phyloP scores from a whole-genome alignment of 2,329 filamentous ascomycete genomes.

The Fusarium algeriense region DNA sequence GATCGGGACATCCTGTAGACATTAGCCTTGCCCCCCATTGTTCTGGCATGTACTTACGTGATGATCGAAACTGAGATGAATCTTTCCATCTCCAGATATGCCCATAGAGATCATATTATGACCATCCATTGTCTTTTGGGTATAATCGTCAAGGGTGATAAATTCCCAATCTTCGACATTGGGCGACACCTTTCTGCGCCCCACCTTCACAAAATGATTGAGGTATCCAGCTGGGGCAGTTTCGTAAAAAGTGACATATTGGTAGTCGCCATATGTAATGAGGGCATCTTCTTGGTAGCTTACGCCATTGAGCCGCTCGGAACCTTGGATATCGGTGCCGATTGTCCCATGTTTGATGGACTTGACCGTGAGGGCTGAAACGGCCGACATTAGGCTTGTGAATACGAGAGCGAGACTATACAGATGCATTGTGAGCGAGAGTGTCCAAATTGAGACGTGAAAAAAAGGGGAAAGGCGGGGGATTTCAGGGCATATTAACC shows the following conservation, averaged over 20 bases:
- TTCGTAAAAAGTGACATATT: slow-evolving; percentile 37
- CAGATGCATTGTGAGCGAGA: slow-evolving; percentile 5
- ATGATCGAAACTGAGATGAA: slow-evolving; percentile 37
- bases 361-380: slow-evolving; percentile 18
- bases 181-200: slow-evolving; percentile 14
- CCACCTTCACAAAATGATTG: slow-evolving; percentile 28
- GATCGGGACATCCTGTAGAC: slow-evolving; percentile 24
- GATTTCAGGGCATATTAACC: not conserved
- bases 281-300: slow-evolving; percentile 37
- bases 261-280: slow-evolving; percentile 31
- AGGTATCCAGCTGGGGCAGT: slow-evolving; percentile 23
- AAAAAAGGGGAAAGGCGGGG: rapidly evolving
- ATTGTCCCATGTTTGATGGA: slow-evolving; percentile 30
- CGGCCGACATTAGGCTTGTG: slow-evolving; percentile 1
- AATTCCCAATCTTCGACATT: slow-evolving; percentile 25
- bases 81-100: slow-evolving; percentile 35
- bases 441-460: too few species aligned
- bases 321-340: slow-evolving; percentile 31
- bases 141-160: slow-evolving; percentile 25
- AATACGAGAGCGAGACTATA: not conserved
- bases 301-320: slow-evolving; percentile 33
- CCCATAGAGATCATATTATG: slow-evolving; percentile 41
- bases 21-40: not conserved
- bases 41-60: slow-evolving; percentile 1
- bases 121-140: slow-evolving; percentile 34